Conservation (phyloP, 805 yeast species). For the Starmera caribaea region DNA sequence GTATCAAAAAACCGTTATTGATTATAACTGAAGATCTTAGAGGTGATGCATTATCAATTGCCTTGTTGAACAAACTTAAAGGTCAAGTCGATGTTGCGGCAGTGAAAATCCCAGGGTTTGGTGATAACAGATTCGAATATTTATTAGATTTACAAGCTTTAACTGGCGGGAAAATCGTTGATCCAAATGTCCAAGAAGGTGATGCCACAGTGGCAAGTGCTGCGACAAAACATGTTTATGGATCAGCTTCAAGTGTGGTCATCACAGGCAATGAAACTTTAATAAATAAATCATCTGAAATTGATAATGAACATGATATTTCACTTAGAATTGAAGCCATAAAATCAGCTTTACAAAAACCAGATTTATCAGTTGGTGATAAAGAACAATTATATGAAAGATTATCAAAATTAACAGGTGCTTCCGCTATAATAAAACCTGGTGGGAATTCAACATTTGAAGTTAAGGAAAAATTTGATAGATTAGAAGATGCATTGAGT, state of each 20-base stretch:
- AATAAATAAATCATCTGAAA: conserved; percentile 72
- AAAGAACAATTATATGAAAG: conserved; percentile 97
- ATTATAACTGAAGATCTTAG: conserved; percentile 95
- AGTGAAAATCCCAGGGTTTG: conserved; percentile 98
- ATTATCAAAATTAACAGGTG: conserved; percentile 94
- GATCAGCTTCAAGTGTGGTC: conserved; percentile 87
- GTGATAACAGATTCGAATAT: conserved; percentile 97
- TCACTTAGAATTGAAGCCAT: conserved; percentile 72
- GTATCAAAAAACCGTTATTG: conserved; percentile 87
- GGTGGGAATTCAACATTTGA: conserved; percentile 98
- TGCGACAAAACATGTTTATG: conserved; percentile 77
- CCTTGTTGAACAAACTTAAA: conserved; percentile 94
- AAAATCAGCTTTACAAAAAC: conserved; percentile 14
- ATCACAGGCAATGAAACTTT: conserved; percentile 97
- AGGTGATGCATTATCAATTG: conserved; percentile 98
- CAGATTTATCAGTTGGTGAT: conserved; percentile 63
- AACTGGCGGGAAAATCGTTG: conserved; percentile 85
- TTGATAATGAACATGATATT: conserved; percentile 76
- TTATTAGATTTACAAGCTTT: conserved; percentile 93
- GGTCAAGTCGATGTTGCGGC: conserved; percentile 98
- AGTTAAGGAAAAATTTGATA: conserved; percentile 99
- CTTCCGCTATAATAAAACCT: conserved; percentile 96
- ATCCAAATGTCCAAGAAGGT: conserved; percentile 74
- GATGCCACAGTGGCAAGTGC: conserved; percentile 97
- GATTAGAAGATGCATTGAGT: conserved; percentile 97